Conservation (phyloP, 2,329 filamentous ascomycete species). For the Diaporthe ilicicola region DNA sequence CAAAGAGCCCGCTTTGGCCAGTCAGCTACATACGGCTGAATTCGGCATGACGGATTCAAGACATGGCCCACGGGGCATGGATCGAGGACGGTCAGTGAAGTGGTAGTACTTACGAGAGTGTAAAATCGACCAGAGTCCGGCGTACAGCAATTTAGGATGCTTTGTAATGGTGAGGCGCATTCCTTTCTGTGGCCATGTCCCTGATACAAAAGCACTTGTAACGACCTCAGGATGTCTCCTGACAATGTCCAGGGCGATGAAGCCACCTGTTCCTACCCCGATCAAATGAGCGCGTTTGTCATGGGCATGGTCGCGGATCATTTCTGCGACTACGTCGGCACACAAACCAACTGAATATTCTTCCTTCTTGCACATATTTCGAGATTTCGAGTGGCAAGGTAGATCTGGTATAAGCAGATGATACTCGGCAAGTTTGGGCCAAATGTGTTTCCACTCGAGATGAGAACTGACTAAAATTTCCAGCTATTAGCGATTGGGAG, state of each 20-base stretch:
- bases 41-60: not conserved
- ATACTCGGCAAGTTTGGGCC: slow-evolving; percentile 46
- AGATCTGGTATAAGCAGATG: slow-evolving; percentile 51
- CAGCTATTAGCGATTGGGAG: not conserved
- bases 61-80: not conserved
- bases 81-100: not conserved
- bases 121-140: slow-evolving; percentile 28
- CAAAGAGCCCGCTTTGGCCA: slow-evolving; percentile 9
- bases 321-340: slow-evolving; percentile 44
- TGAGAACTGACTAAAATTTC: slow-evolving; percentile 46
- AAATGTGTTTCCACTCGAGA: slow-evolving; percentile 52
- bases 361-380: slow-evolving; percentile 37
- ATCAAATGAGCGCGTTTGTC: slow-evolving; percentile 48
- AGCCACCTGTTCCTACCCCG: slow-evolving; percentile 52
- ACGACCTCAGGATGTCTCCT: slow-evolving; percentile 46
- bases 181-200: slow-evolving; percentile 40
- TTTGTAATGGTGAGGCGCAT: not conserved
- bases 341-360: slow-evolving; percentile 43
- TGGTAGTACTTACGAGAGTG: slow-evolving; percentile 8
- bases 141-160: slow-evolving; percentile 14
- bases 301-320: slow-evolving; percentile 48
- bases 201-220: slow-evolving; percentile 45
- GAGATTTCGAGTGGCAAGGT: slow-evolving; percentile 49
- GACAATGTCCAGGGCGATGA: slow-evolving; percentile 44
- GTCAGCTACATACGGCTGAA: not conserved